Conservation (phyloP, 2,329 filamentous ascomycete genomes). For the Ascochyta koolunga region DNA sequence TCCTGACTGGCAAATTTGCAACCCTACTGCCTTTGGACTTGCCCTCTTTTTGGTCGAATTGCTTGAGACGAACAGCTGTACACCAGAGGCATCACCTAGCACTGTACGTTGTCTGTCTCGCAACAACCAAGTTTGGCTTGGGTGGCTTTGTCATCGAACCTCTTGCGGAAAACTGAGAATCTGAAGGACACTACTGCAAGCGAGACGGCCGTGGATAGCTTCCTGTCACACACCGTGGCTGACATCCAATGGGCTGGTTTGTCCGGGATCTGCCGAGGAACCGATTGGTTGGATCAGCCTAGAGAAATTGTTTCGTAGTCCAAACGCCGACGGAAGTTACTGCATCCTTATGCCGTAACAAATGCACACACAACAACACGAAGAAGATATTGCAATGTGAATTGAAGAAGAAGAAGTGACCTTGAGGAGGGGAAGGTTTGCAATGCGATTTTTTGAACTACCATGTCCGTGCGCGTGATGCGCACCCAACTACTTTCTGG, state of each 20-base stretch:
- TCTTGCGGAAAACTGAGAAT: not conserved
- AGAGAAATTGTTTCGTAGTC: conserved; percentile 1
- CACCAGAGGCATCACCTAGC: not conserved
- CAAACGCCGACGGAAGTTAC: conserved; percentile 15
- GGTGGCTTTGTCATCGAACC: not conserved
- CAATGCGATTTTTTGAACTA: not conserved
- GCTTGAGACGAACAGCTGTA: not conserved
- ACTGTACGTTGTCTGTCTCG: not conserved
- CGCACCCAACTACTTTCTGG: no score
- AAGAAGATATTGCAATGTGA: not conserved
- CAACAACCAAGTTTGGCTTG: not conserved
- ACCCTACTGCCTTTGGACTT: not conserved
- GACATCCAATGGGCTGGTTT: not conserved
- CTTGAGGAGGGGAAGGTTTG: not conserved
- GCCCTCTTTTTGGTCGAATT: not conserved
- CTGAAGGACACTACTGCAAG: conserved; percentile 6
- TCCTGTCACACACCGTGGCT: conserved; percentile 10
- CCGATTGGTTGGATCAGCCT: not conserved
- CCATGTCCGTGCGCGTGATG: no score
- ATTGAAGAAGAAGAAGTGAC: not conserved
- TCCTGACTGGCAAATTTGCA: not conserved
- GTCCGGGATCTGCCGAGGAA: not conserved
- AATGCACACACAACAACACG: not conserved
- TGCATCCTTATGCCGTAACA: conserved; percentile 4
- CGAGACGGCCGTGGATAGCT: conserved; percentile 4